Conservation (phyloP, 371 early-diverging fungal genomes). For the Phascolomyces articulosus region DNA sequence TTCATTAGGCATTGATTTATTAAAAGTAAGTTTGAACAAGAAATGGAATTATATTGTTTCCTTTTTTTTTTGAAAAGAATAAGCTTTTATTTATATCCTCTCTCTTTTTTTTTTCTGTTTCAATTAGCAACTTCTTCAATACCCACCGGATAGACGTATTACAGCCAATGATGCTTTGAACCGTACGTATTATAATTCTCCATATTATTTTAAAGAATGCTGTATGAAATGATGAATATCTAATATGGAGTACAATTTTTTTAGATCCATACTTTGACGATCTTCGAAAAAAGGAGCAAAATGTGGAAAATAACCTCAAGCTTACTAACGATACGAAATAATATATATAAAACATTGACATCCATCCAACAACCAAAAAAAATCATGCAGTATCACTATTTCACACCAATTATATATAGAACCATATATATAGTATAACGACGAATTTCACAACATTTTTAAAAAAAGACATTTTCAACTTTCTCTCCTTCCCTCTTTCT, state of each 20-base stretch:
- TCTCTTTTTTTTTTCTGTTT: not conserved
- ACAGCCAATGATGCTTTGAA: constrained; percentile 72
- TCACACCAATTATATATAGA: not conserved
- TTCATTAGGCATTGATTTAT: constrained; percentile 77
- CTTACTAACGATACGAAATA: constrained; percentile 14
- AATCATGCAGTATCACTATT: not conserved
- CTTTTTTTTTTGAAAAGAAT: too few relatives aligned
- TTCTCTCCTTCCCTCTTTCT: too few relatives aligned
- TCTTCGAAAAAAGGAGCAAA: constrained; percentile 40
- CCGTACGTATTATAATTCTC: too few relatives aligned
- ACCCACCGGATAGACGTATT: constrained; percentile 77
- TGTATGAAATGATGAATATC: not conserved
- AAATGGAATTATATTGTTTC: too few relatives aligned
- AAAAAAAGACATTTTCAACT: too few relatives aligned
- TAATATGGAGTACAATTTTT: not conserved
- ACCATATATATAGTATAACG: too few relatives aligned
- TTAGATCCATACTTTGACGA: constrained; percentile 59
- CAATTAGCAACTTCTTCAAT: constrained; percentile 62
- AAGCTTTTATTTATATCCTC: too few relatives aligned
- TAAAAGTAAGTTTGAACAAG: constrained; percentile 53
- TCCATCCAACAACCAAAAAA: too few relatives aligned
- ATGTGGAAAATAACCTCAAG: not conserved
- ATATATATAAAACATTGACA: not conserved
- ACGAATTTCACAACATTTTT: not conserved
- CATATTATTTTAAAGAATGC: too few relatives aligned